These are phyloP conservation scores for Haplographium delicatum DNA, from an alignment of 495 filamentous ascomycete species.

Conservation along the genomic window DNA sequence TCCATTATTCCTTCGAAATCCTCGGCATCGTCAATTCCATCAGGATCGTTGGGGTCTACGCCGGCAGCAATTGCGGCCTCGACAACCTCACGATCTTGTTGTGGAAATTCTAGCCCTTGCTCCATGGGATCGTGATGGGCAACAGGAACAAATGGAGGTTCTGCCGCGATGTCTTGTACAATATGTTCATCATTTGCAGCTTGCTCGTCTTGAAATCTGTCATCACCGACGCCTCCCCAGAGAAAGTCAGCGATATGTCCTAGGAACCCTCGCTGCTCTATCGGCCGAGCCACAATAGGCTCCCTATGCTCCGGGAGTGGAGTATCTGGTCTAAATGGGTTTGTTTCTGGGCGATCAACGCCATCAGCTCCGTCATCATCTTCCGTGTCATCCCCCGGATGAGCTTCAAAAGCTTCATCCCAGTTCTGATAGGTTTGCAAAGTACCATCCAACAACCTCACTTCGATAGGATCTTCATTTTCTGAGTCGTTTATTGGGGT, in stretches of 20 bases:
- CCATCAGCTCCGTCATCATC: conserved; percentile 35
- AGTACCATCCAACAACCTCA: conserved; percentile 19
- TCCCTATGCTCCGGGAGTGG: conserved; percentile 11
- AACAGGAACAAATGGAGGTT: conserved; percentile 60
- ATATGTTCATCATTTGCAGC: conserved; percentile 51
- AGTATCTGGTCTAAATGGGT: conserved; percentile 1
- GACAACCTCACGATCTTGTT: conserved; percentile 26
- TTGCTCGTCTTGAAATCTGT: conserved; percentile 31
- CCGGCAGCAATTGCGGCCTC: conserved; percentile 26
- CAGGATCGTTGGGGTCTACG: conserved; percentile 51
- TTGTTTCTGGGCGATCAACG: conserved; percentile 2
- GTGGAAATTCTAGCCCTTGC: conserved; percentile 27
- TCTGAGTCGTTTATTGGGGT: not conserved
- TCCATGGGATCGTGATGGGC: conserved; percentile 27
- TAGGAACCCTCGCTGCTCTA: conserved; percentile 18
- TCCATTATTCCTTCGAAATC: conserved; percentile 98
- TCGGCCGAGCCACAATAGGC: conserved; percentile 9
- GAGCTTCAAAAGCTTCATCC: conserved; percentile 14
- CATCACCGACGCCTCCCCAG: conserved; percentile 52
- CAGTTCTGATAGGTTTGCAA: conserved; percentile 11
- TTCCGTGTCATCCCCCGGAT: not conserved
- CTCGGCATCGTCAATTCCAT: conserved; percentile 76
- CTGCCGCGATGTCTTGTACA: conserved; percentile 50
- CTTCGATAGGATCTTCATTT: too few species aligned
- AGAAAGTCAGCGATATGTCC: conserved; percentile 46